Evolutionary conservation across 2,329 filamentous ascomycete genomes (phyloP).

Genomic region (Dichotomopilus funicola): DNA sequence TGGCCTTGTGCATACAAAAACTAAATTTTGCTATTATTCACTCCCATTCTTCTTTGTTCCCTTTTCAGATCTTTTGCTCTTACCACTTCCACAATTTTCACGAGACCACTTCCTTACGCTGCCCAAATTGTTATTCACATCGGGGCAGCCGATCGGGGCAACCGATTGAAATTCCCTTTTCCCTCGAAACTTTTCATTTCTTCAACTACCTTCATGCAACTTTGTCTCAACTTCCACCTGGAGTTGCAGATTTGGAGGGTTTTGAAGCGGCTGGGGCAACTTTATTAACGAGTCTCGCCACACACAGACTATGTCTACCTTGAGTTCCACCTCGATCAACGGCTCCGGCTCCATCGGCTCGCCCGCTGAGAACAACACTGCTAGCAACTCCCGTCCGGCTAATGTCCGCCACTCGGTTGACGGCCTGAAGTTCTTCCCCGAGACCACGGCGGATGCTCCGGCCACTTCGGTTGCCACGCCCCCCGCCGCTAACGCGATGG

Average conservation of each 20-base stretch:
- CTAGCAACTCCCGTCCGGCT: slow-evolving; percentile 41
- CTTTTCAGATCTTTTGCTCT: no score
- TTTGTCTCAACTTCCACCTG: no score
- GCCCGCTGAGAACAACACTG: slow-evolving; percentile 39
- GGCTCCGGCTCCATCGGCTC: slow-evolving; percentile 31
- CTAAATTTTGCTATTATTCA: not conserved
- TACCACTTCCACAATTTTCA: no score
- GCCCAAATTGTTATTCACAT: not conserved
- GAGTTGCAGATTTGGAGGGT: slow-evolving; percentile 13
- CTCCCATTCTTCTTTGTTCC: not conserved
- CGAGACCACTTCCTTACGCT: no score
- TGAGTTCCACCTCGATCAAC: slow-evolving; percentile 35
- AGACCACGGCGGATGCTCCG: slow-evolving; percentile 31
- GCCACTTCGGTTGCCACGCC: slow-evolving; percentile 36
- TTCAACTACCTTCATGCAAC: no score
- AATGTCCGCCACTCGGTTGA: slow-evolving; percentile 55
- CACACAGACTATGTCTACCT: slow-evolving; percentile 50
- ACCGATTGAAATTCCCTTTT: no score
- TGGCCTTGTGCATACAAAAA: not conserved
- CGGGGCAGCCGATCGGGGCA: not conserved
- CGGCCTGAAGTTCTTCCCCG: slow-evolving; percentile 43
- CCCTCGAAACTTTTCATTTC: no score
- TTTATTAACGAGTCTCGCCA: slow-evolving; percentile 61
- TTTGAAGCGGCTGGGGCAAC: slow-evolving; percentile 51
- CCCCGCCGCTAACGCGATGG: slow-evolving; percentile 46